Evolutionary conservation across 306 rosid species (phyloP).

Genomic region (Begonia masoniana): DNA sequence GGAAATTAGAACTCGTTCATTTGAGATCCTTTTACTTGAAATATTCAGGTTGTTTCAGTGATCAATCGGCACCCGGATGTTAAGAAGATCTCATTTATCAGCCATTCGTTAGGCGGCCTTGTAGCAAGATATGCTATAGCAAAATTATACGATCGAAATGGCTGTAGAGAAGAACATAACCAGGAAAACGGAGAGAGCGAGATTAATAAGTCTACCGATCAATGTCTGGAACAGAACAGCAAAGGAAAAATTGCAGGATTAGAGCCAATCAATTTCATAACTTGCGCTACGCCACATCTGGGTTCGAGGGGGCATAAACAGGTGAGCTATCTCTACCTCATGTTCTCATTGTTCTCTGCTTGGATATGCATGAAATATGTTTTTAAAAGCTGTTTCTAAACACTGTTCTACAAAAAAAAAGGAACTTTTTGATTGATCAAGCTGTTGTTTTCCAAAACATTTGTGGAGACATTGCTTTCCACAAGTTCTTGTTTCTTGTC

Average conservation of each 20-base stretch:
- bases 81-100: slow-evolving; percentile 60
- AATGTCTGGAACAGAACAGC: slow-evolving; percentile 18
- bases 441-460: background rate
- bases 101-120: slow-evolving; percentile 78
- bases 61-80: slow-evolving; percentile 42
- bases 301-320: slow-evolving; percentile 88
- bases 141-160: slow-evolving; percentile 46
- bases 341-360: slow-evolving; percentile 3
- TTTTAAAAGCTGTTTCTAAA: background rate
- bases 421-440: background rate
- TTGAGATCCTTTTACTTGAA: background rate
- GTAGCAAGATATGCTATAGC: slow-evolving; percentile 72
- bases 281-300: slow-evolving; percentile 81
- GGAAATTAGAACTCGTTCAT: background rate
- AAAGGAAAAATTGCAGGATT: slow-evolving; percentile 64
- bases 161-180: slow-evolving; percentile 13
- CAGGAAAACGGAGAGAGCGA: slow-evolving; percentile 30
- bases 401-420: background rate
- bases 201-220: slow-evolving; percentile 24
- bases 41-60: slow-evolving; percentile 47
- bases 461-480: slow-evolving; percentile 5
- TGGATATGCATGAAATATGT: background rate
- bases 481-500: background rate
- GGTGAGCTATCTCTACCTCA: slow-evolving; percentile 16
- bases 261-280: slow-evolving; percentile 70